phyloP scores from a whole-genome alignment of 495 filamentous ascomycete genomes.

The Penicillium dipodomyicola region DNA sequence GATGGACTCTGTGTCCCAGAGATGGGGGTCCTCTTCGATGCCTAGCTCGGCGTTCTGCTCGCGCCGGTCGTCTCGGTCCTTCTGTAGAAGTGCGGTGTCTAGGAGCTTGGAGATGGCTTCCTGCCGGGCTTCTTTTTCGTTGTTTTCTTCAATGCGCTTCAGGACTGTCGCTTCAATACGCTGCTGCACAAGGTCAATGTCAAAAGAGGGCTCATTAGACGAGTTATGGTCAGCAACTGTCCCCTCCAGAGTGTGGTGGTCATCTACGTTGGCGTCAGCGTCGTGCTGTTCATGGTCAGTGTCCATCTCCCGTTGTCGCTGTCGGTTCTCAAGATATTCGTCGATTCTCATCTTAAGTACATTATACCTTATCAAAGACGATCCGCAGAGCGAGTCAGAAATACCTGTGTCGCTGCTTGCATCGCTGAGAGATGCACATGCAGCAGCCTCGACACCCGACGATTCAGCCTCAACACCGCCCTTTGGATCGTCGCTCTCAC shows the following conservation, averaged over 20 bases:
- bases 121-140: not conserved
- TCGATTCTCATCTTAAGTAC: not conserved
- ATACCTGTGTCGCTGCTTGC: not conserved
- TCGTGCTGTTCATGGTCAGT: not conserved
- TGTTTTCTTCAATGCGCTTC: slow-evolving; percentile 6
- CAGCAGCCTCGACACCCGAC: not conserved
- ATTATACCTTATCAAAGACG: not conserved
- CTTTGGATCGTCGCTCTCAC: not conserved
- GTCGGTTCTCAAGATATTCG: not conserved
- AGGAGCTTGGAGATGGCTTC: not conserved
- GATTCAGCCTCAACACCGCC: not conserved
- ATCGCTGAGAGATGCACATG: not conserved
- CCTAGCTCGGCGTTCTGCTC: not conserved
- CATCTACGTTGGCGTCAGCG: too few species aligned
- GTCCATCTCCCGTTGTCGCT: not conserved
- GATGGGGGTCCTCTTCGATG: slow-evolving; percentile 7
- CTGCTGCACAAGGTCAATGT: slow-evolving; percentile 1
- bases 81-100: not conserved
- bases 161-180: slow-evolving; percentile 8
- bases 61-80: not conserved
- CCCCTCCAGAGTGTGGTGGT: too few species aligned
- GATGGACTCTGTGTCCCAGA: slow-evolving; percentile 8
- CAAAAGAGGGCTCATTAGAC: not conserved
- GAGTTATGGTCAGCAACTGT: not conserved
- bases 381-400: not conserved